Evolutionary conservation across 305 asterid species (phyloP).

Genomic region (Withania somnifera): DNA sequence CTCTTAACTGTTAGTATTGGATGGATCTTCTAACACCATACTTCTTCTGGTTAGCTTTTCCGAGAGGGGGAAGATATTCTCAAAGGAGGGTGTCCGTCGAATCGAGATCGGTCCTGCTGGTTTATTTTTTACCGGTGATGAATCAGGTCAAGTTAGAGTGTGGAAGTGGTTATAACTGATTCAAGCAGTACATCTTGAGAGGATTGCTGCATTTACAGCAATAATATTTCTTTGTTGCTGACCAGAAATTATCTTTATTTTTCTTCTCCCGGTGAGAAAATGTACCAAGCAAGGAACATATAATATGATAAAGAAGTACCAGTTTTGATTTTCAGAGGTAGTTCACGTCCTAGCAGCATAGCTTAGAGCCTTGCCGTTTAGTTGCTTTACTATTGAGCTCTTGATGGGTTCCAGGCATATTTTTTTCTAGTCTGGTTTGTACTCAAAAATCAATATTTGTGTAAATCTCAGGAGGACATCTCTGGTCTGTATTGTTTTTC

Average conservation of each 20-base stretch:
- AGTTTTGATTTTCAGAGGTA: background rate
- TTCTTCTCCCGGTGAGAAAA: background rate
- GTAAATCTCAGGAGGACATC: background rate
- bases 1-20: background rate
- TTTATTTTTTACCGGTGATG: conserved; percentile 86
- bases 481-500: background rate
- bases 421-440: conserved; percentile 3
- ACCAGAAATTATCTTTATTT: background rate
- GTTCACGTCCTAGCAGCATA: background rate
- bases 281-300: conserved; percentile 1
- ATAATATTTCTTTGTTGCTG: background rate
- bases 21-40: background rate
- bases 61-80: conserved; percentile 70
- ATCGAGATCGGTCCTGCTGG: conserved; percentile 77
- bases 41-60: conserved; percentile 38
- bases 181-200: conserved; percentile 21
- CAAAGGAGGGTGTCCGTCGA: conserved; percentile 65
- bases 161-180: conserved; percentile 73
- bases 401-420: conserved; percentile 2
- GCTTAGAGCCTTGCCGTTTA: background rate
- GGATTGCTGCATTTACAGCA: background rate
- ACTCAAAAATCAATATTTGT: background rate
- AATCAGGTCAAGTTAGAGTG: conserved; percentile 71
- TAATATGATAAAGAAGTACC: background rate
- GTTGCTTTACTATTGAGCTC: background rate